These are phyloP conservation scores for Davidsoniella eucalypti DNA, from an alignment of 2,329 filamentous ascomycete species.

Conservation along the genomic window DNA sequence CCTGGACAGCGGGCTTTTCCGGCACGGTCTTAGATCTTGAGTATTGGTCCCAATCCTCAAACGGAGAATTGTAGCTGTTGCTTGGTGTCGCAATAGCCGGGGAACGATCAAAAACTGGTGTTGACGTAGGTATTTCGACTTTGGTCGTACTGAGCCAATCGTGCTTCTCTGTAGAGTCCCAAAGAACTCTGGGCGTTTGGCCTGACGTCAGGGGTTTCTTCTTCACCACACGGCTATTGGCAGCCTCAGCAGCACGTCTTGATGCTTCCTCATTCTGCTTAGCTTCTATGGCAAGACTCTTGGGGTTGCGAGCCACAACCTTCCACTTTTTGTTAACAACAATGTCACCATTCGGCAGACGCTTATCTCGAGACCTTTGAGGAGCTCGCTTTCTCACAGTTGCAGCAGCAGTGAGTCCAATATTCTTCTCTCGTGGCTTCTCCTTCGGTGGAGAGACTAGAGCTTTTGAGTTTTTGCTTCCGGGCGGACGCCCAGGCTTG, in stretches of 20 bases:
- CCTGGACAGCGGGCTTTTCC: no score
- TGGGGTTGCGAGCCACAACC: slow-evolving; percentile 10
- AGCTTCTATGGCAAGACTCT: slow-evolving; percentile 9
- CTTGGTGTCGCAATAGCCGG: no score
- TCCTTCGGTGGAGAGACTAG: slow-evolving; percentile 14
- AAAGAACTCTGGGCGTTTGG: not conserved
- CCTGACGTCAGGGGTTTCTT: not conserved
- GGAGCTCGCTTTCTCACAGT: slow-evolving; percentile 11
- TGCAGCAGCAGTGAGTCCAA: slow-evolving; percentile 7
- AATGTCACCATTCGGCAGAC: slow-evolving; percentile 9
- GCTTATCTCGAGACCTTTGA: slow-evolving; percentile 7
- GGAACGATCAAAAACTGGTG: no score
- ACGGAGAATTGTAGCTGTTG: no score
- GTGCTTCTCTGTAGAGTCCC: not conserved
- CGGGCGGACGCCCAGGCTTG: slow-evolving; percentile 7
- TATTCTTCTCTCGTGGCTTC: slow-evolving; percentile 8
- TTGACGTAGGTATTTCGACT: no score
- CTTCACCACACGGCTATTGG: not conserved
- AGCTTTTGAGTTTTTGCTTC: slow-evolving; percentile 11
- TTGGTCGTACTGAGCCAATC: not conserved
- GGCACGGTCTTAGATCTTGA: no score
- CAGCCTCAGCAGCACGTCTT: slow-evolving; percentile 7
- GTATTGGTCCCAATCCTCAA: no score
- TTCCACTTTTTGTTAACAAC: slow-evolving; percentile 12
- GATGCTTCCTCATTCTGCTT: slow-evolving; percentile 10